A percentile compares a stretch with the other conserved stretches of the same genome.
Conservation (phyloP, 2,329 filamentous ascomycete genomes). For the Coniochaeta sp. region DNA sequence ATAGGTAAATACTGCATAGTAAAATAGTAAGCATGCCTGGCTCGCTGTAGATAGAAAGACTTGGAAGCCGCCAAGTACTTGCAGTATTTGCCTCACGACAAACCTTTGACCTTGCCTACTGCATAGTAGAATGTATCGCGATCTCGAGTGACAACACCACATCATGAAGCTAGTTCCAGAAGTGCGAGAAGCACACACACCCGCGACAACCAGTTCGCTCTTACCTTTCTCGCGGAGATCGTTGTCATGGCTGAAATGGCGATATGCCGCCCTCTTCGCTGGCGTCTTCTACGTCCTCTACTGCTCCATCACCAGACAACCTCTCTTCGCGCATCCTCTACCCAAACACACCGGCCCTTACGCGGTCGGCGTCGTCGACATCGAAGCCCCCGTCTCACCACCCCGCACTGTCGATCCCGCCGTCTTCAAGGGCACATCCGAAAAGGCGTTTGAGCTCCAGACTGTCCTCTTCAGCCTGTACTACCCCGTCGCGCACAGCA, state of each 20-base stretch:
- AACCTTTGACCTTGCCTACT: background rate
- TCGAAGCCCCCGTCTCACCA: conserved; percentile 27
- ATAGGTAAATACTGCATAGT: no score
- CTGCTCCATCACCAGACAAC: conserved; percentile 29
- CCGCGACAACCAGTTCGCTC: background rate
- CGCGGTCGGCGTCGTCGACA: conserved; percentile 36
- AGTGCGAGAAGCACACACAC: background rate
- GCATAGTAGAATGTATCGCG: background rate
- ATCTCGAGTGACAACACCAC: background rate
- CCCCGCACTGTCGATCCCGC: conserved; percentile 26
- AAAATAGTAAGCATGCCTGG: no score
- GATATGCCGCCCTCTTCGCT: conserved; percentile 22
- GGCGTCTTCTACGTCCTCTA: conserved; percentile 27
- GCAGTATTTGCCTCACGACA: background rate
- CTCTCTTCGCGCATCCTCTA: conserved; percentile 34
- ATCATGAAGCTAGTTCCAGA: background rate
- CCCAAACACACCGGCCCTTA: conserved; percentile 36
- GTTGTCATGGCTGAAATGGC: conserved; percentile 9
- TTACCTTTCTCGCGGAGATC: background rate
- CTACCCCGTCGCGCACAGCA: conserved; percentile 30
- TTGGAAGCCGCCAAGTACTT: background rate
- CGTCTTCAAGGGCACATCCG: conserved; percentile 22
- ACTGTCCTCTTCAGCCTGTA: conserved; percentile 43
- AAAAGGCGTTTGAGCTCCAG: conserved; percentile 35
- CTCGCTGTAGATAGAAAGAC: background rate